These are phyloP conservation scores for Fermentozyma sake DNA, from an alignment of 1,139 yeast species.

Conservation along the genomic window DNA sequence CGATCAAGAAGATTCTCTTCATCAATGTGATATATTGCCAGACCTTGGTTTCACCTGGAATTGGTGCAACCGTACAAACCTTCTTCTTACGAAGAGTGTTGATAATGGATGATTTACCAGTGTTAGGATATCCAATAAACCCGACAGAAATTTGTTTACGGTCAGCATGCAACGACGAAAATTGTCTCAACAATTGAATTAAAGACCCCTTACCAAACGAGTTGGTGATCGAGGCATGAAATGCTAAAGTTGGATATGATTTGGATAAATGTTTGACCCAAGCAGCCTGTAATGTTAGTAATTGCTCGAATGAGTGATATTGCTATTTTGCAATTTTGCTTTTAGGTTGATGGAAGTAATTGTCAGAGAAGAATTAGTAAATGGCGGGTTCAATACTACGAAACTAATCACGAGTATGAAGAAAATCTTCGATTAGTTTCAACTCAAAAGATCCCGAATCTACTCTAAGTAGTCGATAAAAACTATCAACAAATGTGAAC, in stretches of 20 bases:
- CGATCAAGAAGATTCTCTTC: constrained; percentile 92
- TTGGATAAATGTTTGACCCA: constrained; percentile 96
- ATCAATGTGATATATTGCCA: constrained; percentile 98
- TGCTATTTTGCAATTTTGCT: too few species aligned
- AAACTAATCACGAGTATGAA: constrained; percentile 32
- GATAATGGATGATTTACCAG: constrained; percentile 94
- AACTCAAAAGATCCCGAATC: constrained; percentile 59
- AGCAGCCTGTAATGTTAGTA: constrained; percentile 82
- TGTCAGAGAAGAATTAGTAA: constrained; percentile 3
- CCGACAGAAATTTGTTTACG: constrained; percentile 97
- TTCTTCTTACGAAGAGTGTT: constrained; percentile 91
- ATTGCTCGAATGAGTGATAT: background rate
- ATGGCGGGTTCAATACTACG: constrained; percentile 78
- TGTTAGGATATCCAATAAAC: constrained; percentile 94
- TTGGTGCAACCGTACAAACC: constrained; percentile 96
- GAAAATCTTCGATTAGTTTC: constrained; percentile 38
- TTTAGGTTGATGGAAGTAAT: constrained; percentile 4
- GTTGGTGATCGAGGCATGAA: constrained; percentile 96
- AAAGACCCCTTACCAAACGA: constrained; percentile 97
- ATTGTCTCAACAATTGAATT: constrained; percentile 89
- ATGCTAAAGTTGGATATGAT: constrained; percentile 90
- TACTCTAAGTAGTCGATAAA: constrained; percentile 37
- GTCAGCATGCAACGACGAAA: constrained; percentile 84
- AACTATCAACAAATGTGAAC: constrained; percentile 40
- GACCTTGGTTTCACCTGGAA: constrained; percentile 98